Percentiles rank a stretch among this genome's conserved stretches.
phyloP scores from a whole-genome alignment of 192 early-diverging fungal genomes.

The Podila epicladia region DNA sequence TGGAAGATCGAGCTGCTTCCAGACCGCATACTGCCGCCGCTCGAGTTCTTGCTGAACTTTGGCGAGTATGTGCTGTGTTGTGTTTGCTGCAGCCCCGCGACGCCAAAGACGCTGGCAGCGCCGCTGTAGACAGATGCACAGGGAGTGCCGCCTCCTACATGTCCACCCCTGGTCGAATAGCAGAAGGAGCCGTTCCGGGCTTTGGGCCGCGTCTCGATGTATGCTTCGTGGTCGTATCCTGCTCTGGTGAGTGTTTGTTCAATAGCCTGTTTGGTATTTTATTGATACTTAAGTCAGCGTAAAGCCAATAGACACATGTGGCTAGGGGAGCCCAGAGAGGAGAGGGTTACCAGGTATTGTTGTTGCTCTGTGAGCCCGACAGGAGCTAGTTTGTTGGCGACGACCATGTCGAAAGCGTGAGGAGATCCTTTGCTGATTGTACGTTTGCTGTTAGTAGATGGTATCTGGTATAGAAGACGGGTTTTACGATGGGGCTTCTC shows the following conservation, averaged over 20 bases:
- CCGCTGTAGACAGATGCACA: not conserved
- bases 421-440: no score
- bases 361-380: constrained; percentile 13
- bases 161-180: constrained; percentile 4
- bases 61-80: constrained; percentile 9
- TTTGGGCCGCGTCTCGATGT: constrained; percentile 30
- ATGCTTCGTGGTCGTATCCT: constrained; percentile 42
- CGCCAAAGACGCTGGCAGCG: not conserved
- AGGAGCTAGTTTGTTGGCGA: constrained; percentile 9
- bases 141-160: not conserved
- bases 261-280: constrained; percentile 14
- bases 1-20: constrained; percentile 26
- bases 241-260: constrained; percentile 22
- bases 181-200: constrained; percentile 17
- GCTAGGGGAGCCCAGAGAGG: no score
- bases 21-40: constrained; percentile 6
- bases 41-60: not conserved
- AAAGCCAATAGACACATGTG: no score
- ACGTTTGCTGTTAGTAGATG: no score
- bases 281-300: not conserved
- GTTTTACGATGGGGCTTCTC: no score
- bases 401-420: not conserved
- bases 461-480: no score
- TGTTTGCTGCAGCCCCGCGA: not conserved
- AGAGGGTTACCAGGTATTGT: constrained; percentile 22